These are phyloP conservation scores for Colletotrichum liriopes DNA, from an alignment of 2,329 filamentous ascomycete genomes.

Conservation along the genomic window DNA sequence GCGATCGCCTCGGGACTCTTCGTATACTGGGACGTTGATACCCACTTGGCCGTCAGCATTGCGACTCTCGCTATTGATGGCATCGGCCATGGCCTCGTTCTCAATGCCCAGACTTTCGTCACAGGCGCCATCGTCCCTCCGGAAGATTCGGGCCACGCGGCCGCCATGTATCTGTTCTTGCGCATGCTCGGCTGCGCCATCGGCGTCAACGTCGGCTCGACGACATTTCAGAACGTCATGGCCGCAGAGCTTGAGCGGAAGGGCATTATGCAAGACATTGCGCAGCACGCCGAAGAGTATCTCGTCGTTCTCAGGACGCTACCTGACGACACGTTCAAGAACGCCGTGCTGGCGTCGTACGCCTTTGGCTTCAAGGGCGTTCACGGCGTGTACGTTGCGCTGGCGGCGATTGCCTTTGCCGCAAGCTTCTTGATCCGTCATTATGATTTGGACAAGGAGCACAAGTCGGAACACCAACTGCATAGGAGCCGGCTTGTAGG, in stretches of 20 bases:
- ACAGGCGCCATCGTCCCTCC: slow-evolving; percentile 41
- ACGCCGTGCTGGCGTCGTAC: slow-evolving; percentile 29
- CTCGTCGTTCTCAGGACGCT: slow-evolving; percentile 24
- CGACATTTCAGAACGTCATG: slow-evolving; percentile 45
- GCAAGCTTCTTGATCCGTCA: slow-evolving; percentile 34
- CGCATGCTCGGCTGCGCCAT: slow-evolving; percentile 42
- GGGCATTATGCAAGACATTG: slow-evolving; percentile 29
- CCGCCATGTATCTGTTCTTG: no score
- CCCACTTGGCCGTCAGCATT: slow-evolving; percentile 33
- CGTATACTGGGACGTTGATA: slow-evolving; percentile 39
- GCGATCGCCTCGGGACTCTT: slow-evolving; percentile 39
- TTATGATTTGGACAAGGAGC: slow-evolving; percentile 31
- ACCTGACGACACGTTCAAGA: slow-evolving; percentile 35
- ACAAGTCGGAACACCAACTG: slow-evolving; percentile 27
- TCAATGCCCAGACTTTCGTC: slow-evolving; percentile 46
- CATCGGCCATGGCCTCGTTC: slow-evolving; percentile 43
- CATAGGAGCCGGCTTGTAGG: slow-evolving; percentile 7
- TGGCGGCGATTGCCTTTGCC: slow-evolving; percentile 29
- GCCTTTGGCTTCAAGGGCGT: slow-evolving; percentile 38
- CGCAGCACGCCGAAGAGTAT: slow-evolving; percentile 32
- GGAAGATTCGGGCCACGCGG: slow-evolving; percentile 36
- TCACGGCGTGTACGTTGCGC: slow-evolving; percentile 27
- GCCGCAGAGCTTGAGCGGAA: slow-evolving; percentile 32
- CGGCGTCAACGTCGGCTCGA: slow-evolving; percentile 43
- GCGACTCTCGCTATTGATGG: slow-evolving; percentile 39